phyloP scores from a whole-genome alignment of 1,284 basidiomycete genomes.

The Ustilago lituana region DNA sequence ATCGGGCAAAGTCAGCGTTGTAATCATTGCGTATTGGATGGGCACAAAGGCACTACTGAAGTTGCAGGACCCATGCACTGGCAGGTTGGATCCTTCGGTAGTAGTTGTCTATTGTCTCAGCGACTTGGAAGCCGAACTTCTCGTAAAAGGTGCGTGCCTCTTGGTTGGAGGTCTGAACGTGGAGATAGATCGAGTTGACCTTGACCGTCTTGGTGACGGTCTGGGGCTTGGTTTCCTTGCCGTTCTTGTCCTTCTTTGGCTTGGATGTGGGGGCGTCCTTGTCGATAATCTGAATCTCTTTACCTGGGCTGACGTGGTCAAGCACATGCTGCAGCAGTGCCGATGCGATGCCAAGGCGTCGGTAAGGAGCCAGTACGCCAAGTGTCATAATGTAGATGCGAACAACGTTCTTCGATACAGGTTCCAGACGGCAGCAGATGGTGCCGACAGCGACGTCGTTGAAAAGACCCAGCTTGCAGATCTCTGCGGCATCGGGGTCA shows the following conservation, averaged over 20 bases:
- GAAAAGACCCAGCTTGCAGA: constrained; percentile 67
- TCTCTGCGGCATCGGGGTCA: constrained; percentile 43
- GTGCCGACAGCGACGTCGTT: constrained; percentile 68
- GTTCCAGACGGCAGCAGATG: constrained; percentile 67
- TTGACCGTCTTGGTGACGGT: constrained; percentile 39
- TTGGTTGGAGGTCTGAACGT: constrained; percentile 68
- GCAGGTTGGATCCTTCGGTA: constrained; percentile 64
- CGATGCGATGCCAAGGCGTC: constrained; percentile 68
- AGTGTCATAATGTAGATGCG: constrained; percentile 69
- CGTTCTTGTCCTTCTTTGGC: constrained; percentile 53
- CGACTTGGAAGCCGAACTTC: constrained; percentile 66
- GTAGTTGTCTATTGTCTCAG: constrained; percentile 59
- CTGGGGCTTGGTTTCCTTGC: constrained; percentile 45
- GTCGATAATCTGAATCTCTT: constrained; percentile 37
- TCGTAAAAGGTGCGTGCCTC: constrained; percentile 67
- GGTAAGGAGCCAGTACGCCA: constrained; percentile 68
- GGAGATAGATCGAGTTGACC: constrained; percentile 65
- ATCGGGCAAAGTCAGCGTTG: too few species aligned
- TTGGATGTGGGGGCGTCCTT: constrained; percentile 23
- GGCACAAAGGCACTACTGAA: constrained; percentile 25
- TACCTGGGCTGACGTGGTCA: constrained; percentile 61
- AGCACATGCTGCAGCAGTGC: constrained; percentile 65
- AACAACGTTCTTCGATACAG: constrained; percentile 36
- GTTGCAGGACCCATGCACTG: constrained; percentile 67
- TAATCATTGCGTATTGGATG: too few species aligned